Base-by-base conservation (phyloP, 1,139 yeast species). In the Yamadazyma kanchanaburiensis region DNA sequence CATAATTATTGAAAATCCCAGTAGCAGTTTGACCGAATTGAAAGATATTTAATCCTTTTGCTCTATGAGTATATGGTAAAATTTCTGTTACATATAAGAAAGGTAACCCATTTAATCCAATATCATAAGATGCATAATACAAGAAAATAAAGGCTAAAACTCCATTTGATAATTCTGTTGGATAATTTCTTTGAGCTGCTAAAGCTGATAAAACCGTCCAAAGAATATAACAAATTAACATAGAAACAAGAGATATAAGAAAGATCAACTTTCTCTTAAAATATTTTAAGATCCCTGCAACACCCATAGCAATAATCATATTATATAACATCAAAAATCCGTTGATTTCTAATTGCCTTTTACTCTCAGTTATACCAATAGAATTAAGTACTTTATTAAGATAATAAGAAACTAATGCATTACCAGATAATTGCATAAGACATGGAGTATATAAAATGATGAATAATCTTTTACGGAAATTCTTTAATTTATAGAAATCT, bases 361-460 rank as follows among this genome's bases (percentile, higher is more conserved):
- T 48, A 9, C 63, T 50, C 6, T 57, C 58, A 19, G 70, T 70
- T 40, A 70, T 65, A 33, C 78, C 77, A 43, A 72, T 68, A 8
- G 74, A 62, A 35, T 59, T 51, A 44, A 73, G 58, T 15, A 73
- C 77, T 38, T 60, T 60, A 31, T 60, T 62, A 39, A 74, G 53
- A 47, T 73, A 73, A 53, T 71, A 72, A 1, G 76, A 66, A 14
- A 72, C 73, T 31, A 73, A 56, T 31, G 74, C 76, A 39, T 70
- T 71, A 44, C 79, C 79, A 23, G 71, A 63, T 33, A 71, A 58
- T 43, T 72, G 76, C 61, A 65, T 63, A 46, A 67, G 53, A 14
- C 55, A 41, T 22, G 64, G 61, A 22, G 60, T 48, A 42, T 58
- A 57, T 21, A 53, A 21, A 15, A 53, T 39, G 33, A 70, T 53